phyloP scores from a whole-genome alignment of 73 alveolate species.

The Paramecium biaurelia region DNA sequence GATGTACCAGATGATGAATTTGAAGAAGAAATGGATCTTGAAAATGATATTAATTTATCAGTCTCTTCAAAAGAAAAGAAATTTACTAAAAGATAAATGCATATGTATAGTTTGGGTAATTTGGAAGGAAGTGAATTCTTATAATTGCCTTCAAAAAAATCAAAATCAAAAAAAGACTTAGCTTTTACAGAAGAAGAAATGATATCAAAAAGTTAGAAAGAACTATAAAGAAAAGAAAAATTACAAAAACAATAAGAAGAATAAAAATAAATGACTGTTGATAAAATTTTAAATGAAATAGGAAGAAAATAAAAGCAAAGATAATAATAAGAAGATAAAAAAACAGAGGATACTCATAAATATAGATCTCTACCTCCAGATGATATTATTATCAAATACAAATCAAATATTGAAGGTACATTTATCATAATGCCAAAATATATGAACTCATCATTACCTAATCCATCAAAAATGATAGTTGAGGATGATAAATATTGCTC shows the following conservation, averaged over 20 bases:
- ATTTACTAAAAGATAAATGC: conserved; percentile 9
- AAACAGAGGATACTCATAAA: conserved; percentile 28
- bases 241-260: conserved; percentile 47
- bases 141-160: background rate
- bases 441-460: background rate
- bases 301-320: conserved; percentile 59
- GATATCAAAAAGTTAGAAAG: conserved; percentile 24
- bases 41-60: background rate
- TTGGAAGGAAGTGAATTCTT: background rate
- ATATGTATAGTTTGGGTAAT: conserved; percentile 3
- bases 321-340: conserved; percentile 57
- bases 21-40: conserved; percentile 5
- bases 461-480: background rate
- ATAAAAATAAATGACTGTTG: conserved; percentile 47
- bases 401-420: background rate
- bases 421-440: background rate
- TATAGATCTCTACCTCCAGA: conserved; percentile 10
- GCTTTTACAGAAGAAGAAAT: conserved; percentile 56
- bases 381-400: background rate
- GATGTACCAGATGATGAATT: conserved; percentile 48
- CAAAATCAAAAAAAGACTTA: background rate
- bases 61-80: conserved; percentile 19
- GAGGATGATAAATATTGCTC: background rate
- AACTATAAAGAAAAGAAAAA: conserved; percentile 51
- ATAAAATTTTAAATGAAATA: conserved; percentile 53